A percentile compares a stretch with the other conserved stretches of the same genome.
These are phyloP conservation scores for Microdochium bolleyi DNA, from an alignment of 2,329 filamentous ascomycete genomes.

Conservation along the genomic window DNA sequence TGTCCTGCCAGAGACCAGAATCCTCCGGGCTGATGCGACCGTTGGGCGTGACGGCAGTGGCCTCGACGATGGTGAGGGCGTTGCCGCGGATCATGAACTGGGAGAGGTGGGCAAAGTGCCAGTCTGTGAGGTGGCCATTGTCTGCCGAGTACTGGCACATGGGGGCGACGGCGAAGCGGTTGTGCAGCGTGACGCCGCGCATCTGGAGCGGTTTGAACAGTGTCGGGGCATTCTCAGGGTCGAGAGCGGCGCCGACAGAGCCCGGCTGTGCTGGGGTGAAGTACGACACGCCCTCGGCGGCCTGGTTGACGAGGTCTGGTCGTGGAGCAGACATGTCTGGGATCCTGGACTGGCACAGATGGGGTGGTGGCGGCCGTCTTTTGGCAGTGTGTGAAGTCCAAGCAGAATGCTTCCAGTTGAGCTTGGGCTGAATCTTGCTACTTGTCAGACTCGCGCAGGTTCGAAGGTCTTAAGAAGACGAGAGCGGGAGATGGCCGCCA, in stretches of 20 bases:
- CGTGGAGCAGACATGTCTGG: constrained; percentile 5
- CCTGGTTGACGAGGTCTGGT: constrained; percentile 21
- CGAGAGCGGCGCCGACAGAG: constrained; percentile 38
- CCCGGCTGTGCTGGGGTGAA: constrained; percentile 48
- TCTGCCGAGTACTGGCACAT: constrained; percentile 54
- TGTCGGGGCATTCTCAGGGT: constrained; percentile 34
- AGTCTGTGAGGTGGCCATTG: constrained; percentile 66
- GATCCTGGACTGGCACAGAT: not conserved
- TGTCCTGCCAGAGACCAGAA: constrained; percentile 75
- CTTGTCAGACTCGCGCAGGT: too few species aligned
- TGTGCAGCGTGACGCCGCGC: constrained; percentile 42
- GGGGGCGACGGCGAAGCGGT: constrained; percentile 50
- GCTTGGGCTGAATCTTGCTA: too few species aligned
- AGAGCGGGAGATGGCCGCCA: too few species aligned
- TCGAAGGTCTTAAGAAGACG: too few species aligned
- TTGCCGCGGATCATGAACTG: constrained; percentile 71
- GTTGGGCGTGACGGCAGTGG: constrained; percentile 65
- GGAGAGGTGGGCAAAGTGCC: constrained; percentile 76
- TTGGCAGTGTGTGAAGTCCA: too few species aligned
- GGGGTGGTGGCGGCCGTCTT: too few species aligned
- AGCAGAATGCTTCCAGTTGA: too few species aligned
- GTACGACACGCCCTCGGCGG: constrained; percentile 36
- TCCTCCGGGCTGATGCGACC: constrained; percentile 81
- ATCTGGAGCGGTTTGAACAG: constrained; percentile 49
- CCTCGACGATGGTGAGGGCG: constrained; percentile 68